Evolutionary conservation across 495 filamentous ascomycete species (phyloP).

Genomic region (Tuber microsphaerosporum): DNA sequence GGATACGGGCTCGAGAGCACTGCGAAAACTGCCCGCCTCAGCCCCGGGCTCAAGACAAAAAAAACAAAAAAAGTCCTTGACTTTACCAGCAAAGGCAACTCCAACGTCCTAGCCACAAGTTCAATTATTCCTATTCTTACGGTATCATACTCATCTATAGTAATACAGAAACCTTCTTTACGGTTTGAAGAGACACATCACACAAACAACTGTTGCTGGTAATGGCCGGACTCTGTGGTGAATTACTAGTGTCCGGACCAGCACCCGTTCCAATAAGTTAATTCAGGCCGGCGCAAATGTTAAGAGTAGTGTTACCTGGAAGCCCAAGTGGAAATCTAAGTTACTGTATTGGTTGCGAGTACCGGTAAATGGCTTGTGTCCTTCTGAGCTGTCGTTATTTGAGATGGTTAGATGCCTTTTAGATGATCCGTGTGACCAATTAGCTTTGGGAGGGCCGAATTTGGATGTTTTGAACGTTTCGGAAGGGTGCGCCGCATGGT

Average conservation of each 20-base stretch:
- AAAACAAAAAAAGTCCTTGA: too few relatives aligned
- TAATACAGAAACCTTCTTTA: not conserved
- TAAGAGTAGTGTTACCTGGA: not conserved
- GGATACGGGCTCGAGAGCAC: too few relatives aligned
- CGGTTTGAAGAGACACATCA: not conserved
- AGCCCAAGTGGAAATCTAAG: not conserved
- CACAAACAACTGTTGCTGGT: not conserved
- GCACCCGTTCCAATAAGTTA: not conserved
- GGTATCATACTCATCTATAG: not conserved
- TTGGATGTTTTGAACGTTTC: not conserved
- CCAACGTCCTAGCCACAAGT: too few relatives aligned
- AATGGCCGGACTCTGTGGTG: not conserved
- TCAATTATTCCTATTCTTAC: too few relatives aligned
- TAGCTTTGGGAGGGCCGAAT: not conserved
- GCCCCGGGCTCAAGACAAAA: too few relatives aligned
- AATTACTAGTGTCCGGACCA: not conserved
- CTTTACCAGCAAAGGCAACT: too few relatives aligned
- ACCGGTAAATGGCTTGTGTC: not conserved
- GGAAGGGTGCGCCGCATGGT: not conserved
- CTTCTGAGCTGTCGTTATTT: not conserved
- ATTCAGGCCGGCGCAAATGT: not conserved
- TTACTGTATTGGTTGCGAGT: not conserved
- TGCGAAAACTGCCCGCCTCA: too few relatives aligned
- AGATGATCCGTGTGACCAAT: not conserved
- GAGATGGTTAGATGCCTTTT: not conserved